A percentile compares a stretch with the other conserved stretches of the same genome.
Evolutionary conservation across 257 asterid species (phyloP).

Genomic region (Solanum etuberosum): DNA sequence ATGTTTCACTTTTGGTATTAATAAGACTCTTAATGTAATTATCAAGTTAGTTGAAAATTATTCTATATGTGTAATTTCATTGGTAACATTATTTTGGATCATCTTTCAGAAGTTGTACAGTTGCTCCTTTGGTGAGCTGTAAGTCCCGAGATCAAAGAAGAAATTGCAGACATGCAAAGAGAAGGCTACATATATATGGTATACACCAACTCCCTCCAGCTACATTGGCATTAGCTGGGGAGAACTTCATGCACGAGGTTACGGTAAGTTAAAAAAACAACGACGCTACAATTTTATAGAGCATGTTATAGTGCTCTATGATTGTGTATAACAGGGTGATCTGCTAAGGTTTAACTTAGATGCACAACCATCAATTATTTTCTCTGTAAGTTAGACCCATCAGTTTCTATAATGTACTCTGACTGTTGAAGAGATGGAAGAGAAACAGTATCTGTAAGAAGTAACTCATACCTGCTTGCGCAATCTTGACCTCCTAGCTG

Average conservation of each 20-base stretch:
- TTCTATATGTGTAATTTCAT: background rate
- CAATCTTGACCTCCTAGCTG: slow-evolving; percentile 94
- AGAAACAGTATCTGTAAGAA: background rate
- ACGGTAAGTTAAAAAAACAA: background rate
- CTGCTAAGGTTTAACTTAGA: background rate
- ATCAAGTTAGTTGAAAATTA: background rate
- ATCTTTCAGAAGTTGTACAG: background rate
- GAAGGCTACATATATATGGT: background rate
- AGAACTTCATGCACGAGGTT: background rate
- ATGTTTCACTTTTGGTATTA: background rate
- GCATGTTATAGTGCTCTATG: background rate
- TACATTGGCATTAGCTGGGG: background rate
- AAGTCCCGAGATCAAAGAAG: background rate
- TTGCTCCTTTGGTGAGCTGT: background rate
- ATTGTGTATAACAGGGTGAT: background rate
- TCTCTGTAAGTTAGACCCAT: background rate
- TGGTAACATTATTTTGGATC: background rate
- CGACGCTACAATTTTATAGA: background rate
- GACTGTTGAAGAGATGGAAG: background rate
- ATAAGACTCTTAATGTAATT: background rate
- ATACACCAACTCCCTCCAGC: background rate
- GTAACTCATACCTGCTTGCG: slow-evolving; percentile 72
- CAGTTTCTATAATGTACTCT: background rate
- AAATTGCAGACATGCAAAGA: background rate
- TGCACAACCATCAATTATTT: background rate